Evolutionary conservation across 2,329 filamentous ascomycete genomes (phyloP).

Genomic region (Xylariomycetidae sp.): DNA sequence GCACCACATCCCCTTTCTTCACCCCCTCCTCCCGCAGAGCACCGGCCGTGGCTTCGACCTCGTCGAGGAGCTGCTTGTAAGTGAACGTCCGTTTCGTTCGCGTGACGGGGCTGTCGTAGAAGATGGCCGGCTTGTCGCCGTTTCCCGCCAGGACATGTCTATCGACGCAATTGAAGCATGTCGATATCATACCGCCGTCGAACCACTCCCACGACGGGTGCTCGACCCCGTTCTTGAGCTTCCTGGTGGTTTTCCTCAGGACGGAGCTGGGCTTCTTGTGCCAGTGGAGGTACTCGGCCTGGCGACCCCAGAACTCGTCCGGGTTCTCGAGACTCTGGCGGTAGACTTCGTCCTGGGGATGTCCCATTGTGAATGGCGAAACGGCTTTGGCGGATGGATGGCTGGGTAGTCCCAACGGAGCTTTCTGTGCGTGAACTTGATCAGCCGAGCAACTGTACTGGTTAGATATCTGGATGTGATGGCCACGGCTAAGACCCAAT

Average conservation of each 20-base stretch:
- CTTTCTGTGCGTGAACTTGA: too few relatives aligned
- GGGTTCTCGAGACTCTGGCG: conserved; percentile 62
- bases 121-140: conserved; percentile 69
- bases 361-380: too few relatives aligned
- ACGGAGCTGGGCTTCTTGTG: conserved; percentile 66
- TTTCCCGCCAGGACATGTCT: conserved; percentile 79
- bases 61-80: conserved; percentile 69
- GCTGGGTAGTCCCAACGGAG: too few relatives aligned
- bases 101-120: conserved; percentile 86
- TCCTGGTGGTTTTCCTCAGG: conserved; percentile 58
- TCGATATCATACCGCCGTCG: conserved; percentile 80
- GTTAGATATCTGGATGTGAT: too few relatives aligned
- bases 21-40: conserved; percentile 80
- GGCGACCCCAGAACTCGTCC: conserved; percentile 68
- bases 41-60: conserved; percentile 78
- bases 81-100: conserved; percentile 66
- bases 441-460: too few relatives aligned
- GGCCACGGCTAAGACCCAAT: too few relatives aligned
- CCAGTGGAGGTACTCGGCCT: conserved; percentile 76
- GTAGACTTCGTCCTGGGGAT: conserved; percentile 49
- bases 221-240: conserved; percentile 53
- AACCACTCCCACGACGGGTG: conserved; percentile 90
- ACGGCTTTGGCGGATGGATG: too few relatives aligned
- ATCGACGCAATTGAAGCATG: conserved; percentile 88
- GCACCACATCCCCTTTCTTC: conserved; percentile 75